These are phyloP conservation scores for Pinus albicaulis DNA, from an alignment of 75 land plant genomes.

Conservation along the genomic window DNA sequence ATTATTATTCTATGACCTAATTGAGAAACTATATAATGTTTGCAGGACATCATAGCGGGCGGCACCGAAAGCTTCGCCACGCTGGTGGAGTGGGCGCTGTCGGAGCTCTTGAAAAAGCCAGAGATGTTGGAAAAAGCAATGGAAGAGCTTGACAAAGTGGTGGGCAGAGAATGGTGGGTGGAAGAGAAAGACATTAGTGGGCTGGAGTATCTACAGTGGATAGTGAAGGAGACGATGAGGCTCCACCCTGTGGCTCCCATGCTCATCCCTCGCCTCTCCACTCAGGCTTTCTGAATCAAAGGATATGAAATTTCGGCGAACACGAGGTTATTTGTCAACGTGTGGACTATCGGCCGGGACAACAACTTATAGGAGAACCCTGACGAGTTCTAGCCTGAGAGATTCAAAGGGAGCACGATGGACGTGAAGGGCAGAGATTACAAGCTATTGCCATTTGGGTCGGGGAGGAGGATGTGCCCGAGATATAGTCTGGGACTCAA, in stretches of 20 bases:
- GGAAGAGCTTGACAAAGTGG: conserved; percentile 52
- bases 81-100: conserved; percentile 62
- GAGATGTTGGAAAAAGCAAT: conserved; percentile 31
- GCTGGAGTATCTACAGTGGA: conserved; percentile 41
- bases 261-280: conserved; percentile 43
- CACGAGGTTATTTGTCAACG: conserved; percentile 18
- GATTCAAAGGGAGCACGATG: conserved; percentile 2
- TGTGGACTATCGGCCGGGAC: conserved; percentile 11
- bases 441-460: conserved; percentile 28
- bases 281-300: conserved; percentile 1
- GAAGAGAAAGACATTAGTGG: conserved; percentile 39
- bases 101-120: conserved; percentile 47
- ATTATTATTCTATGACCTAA: not conserved
- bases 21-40: not conserved
- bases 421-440: conserved; percentile 13
- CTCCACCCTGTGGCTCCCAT: conserved; percentile 65
- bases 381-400: conserved; percentile 14
- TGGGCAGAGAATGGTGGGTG: conserved; percentile 45
- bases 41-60: conserved; percentile 58
- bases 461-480: conserved; percentile 37
- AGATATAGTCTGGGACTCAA: conserved; percentile 44
- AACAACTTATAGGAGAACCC: conserved; percentile 15
- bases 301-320: conserved; percentile 15
- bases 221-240: conserved; percentile 63
- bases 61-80: conserved; percentile 59